These are phyloP conservation scores for Exophiala phaeomuriformis DNA, from an alignment of 2,329 filamentous ascomycete genomes.

Conservation along the genomic window DNA sequence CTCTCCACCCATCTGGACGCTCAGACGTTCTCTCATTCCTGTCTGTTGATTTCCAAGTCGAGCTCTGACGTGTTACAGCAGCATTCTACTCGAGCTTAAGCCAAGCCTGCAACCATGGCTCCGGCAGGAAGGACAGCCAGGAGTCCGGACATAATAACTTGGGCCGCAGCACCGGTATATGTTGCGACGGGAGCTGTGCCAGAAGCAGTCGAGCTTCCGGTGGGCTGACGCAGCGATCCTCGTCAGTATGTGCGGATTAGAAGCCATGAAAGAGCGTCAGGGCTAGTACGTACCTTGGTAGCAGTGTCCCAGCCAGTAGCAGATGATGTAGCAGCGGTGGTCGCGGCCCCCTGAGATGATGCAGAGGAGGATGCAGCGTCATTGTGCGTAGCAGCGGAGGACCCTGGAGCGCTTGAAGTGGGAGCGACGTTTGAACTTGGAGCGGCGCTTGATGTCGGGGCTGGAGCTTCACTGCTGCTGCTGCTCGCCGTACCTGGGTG, in stretches of 20 bases:
- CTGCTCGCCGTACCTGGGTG: constrained; percentile 7
- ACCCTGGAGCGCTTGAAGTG: not conserved
- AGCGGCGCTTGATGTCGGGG: not conserved
- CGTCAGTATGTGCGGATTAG: not conserved
- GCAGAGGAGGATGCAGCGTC: not conserved
- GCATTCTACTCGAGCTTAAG: not conserved
- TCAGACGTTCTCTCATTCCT: no score
- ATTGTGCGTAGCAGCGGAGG: constrained; percentile 28
- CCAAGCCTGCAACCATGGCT: not conserved
- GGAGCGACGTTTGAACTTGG: no score
- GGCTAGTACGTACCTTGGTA: not conserved
- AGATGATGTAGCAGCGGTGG: not conserved
- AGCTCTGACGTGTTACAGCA: no score
- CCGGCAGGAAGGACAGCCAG: constrained; percentile 2
- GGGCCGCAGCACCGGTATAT: not conserved
- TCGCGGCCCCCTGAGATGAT: not conserved
- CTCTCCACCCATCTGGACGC: no score
- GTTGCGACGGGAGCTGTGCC: not conserved
- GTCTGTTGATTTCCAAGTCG: no score
- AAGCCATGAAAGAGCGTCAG: no score
- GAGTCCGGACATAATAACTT: not conserved
- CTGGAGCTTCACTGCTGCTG: not conserved
- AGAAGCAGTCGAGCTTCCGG: not conserved
- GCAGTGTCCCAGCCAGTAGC: not conserved
- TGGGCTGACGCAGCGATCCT: not conserved